phyloP scores from a whole-genome alignment of 2,329 filamentous ascomycete genomes.

The Amauroascus verrucosus region DNA sequence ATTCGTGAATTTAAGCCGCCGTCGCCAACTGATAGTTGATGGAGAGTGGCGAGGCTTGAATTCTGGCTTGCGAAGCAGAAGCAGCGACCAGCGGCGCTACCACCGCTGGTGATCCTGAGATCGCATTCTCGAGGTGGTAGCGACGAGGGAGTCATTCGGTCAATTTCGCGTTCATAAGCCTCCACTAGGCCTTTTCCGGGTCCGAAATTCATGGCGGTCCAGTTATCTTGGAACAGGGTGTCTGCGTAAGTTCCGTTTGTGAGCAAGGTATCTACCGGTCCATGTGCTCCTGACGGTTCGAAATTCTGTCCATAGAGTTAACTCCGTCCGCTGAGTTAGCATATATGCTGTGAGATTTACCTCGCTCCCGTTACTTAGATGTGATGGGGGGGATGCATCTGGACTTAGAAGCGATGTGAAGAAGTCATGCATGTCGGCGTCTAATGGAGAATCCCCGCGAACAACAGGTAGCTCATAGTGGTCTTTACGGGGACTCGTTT shows the following conservation, averaged over 20 bases:
- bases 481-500: neutral
- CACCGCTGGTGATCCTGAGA: neutral
- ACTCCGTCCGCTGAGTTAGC: neutral
- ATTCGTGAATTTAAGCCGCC: neutral
- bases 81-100: neutral
- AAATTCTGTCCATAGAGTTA: neutral
- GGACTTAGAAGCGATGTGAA: neutral
- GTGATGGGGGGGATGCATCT: neutral
- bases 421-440: neutral
- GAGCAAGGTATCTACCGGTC: neutral
- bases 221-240: neutral
- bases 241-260: neutral
- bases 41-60: neutral
- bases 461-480: neutral
- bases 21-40: neutral
- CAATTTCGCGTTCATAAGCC: neutral
- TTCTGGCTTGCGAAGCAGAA: neutral
- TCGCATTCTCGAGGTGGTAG: neutral
- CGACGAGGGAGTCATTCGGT: neutral
- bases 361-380: neutral
- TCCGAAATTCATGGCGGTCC: neutral
- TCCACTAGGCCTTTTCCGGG: neutral
- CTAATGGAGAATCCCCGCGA: neutral
- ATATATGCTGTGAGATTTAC: neutral
- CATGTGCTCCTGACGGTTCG: neutral